These are phyloP conservation scores for Herpetospermum pedunculosum DNA, from an alignment of 306 rosid species.

Conservation along the genomic window DNA sequence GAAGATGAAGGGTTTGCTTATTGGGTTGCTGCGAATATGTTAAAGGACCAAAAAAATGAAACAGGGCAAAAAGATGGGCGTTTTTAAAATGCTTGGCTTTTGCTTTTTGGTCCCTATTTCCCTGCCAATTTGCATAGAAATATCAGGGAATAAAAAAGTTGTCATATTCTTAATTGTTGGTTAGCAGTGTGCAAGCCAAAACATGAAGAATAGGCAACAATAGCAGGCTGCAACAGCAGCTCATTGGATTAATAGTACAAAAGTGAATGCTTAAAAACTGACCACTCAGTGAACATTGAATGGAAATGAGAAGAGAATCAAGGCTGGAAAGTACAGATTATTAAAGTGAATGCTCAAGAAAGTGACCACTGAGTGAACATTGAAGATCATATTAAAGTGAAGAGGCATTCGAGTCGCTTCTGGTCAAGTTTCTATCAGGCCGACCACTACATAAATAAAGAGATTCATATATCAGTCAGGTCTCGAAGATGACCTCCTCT, in stretches of 20 bases:
- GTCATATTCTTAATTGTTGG: neutral
- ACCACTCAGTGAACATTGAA: neutral
- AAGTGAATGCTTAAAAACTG: neutral
- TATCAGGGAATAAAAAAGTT: neutral
- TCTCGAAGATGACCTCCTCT: too few species aligned
- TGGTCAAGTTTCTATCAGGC: too few species aligned
- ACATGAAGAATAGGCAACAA: neutral
- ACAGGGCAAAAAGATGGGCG: neutral
- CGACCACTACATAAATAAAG: too few species aligned
- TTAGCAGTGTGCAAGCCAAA: neutral
- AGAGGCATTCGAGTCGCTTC: too few species aligned
- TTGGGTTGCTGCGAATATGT: slow-evolving; percentile 6
- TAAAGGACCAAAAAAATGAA: neutral
- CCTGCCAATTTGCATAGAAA: neutral
- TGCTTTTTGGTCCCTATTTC: neutral
- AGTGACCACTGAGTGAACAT: neutral
- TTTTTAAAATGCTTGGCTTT: neutral
- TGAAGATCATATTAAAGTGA: too few species aligned
- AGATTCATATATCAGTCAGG: too few species aligned
- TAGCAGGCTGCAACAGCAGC: neutral
- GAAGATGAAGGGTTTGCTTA: neutral
- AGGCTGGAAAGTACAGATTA: neutral
- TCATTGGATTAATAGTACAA: neutral
- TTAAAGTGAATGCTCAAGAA: neutral
- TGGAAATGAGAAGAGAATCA: neutral